Percentiles rank a stretch among this genome's conserved stretches.
Conservation (phyloP, 2,329 filamentous ascomycete genomes). For the Penicillium sp. region DNA sequence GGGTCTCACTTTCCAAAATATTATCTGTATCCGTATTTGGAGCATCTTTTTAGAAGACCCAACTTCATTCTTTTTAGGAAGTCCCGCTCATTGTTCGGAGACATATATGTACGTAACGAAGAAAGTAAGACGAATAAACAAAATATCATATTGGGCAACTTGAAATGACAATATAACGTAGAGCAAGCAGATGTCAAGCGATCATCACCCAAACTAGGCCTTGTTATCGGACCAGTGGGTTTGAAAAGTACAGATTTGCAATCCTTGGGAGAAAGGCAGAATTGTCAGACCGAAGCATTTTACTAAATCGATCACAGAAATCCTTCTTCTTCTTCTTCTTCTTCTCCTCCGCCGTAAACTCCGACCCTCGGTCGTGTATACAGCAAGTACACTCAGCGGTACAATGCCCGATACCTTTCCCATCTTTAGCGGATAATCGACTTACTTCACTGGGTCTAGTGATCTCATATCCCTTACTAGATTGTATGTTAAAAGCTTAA, state of each 20-base stretch:
- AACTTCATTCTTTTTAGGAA: no score
- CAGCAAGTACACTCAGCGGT: background rate
- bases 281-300: background rate
- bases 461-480: no score
- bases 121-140: background rate
- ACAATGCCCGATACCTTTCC: background rate
- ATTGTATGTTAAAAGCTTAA: no score
- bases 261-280: background rate
- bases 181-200: background rate
- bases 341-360: background rate
- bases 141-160: background rate
- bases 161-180: background rate
- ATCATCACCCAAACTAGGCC: background rate
- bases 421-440: background rate
- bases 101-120: background rate
- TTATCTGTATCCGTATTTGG: background rate
- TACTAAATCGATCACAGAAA: background rate
- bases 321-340: background rate
- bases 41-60: no score
- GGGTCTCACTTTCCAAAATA: background rate
- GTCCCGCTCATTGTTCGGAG: no score
- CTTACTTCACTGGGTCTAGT: no score
- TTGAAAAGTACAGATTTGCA: background rate
- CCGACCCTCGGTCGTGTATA: background rate
- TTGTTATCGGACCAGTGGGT: background rate